Base-by-base conservation (phyloP, 2,329 filamentous ascomycete species). In the Penicillium decumbens region DNA sequence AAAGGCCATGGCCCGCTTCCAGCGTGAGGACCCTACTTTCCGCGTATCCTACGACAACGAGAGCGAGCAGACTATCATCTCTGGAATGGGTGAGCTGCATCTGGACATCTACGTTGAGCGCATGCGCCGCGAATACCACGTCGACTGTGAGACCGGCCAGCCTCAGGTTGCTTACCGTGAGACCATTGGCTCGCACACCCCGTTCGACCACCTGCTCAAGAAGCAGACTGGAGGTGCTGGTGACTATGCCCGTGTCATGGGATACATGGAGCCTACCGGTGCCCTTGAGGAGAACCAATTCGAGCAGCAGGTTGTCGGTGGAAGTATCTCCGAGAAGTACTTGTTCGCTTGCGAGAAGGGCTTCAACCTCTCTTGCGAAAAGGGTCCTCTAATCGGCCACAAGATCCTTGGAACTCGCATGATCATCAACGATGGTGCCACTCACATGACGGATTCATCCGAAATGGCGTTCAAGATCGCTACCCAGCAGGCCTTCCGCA, bases 1-100 rank as follows among this genome's bases (percentile, higher is more conserved):
- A 67, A 98, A 98, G 76, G 93, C 93, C 60, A 97, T 98, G 84
- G 93, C 92, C 70, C 88, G 93, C 61, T 98, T 98, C 81, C 92
- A 96, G 74, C 87, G 93, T 56, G 93, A 98, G 74, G 93, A 98
- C 65, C 93, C 93, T 3, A 98, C 93, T 10, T 98, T 98, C 82
- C 84, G 93, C 46, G 88, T 98, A 32, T 87, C 89, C 63, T 90
- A 95, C 63, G 93, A 98, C 66, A 74, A 82, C 13, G 93, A 98
- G 75, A 92, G 87, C 57, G 87, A 95, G 67, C 89, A 98, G 77
- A 97, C 92, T 41, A 95, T 98, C 66, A 97, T 98, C 66, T 95
- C 88, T 37, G 93, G 93, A 52, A 98, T 98, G 93, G 93, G 93
- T 60, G 93, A 98, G 72, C 74, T 98, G 60, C 93, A 98, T 72